Base-by-base conservation (phyloP, 805 yeast genomes). In the Schwanniomyces polymorphus region DNA sequence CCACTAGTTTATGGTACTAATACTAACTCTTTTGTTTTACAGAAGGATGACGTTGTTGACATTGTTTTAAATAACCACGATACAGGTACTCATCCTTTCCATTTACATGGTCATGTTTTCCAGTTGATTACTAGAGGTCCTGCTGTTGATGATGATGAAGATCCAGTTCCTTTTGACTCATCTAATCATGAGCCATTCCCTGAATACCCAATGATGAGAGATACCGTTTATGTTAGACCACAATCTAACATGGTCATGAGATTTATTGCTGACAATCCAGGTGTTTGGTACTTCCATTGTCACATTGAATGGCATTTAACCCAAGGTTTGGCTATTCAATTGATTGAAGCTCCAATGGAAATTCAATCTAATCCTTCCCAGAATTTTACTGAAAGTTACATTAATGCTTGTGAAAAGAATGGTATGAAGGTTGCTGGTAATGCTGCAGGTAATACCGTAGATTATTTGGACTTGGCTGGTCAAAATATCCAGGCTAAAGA, bases 261-360 rank as follows among this genome's bases (percentile, higher is more conserved):
- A 54, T 89, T 89, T 65, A 78, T 72, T 56, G 90, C 97, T 10
- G 82, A 86, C 58, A 91, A 91, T 59, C 97, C 97, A 2, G 97
- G 97, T 47, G 84, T 90, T 23, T 91, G 97, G 97, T 81, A 86
- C 51, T 87, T 91, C 83, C 97, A 91, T 64, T 91, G 97, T 67
- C 96, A 88, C 61, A 80, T 87, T 46, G 92, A 87, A 59, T 87
- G 91, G 86, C 95, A 87, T 67, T 78, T 87, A 63, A 85, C 82
- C 55, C 94, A 87, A 69, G 95, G 95, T 26, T 74, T 87, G 45
- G 91, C 91, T 7, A 72, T 86, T 43, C 80, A 81, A 1, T 78
- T 87, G 31, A 72, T 87, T 37, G 95, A 87, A 64, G 88, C 86
- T 27, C 92, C 94, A 17, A 57, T 71, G 44, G 70, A 72, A 29